Conservation (phyloP, 768 basidiomycete species). For the Cystobasidium onofrii region DNA sequence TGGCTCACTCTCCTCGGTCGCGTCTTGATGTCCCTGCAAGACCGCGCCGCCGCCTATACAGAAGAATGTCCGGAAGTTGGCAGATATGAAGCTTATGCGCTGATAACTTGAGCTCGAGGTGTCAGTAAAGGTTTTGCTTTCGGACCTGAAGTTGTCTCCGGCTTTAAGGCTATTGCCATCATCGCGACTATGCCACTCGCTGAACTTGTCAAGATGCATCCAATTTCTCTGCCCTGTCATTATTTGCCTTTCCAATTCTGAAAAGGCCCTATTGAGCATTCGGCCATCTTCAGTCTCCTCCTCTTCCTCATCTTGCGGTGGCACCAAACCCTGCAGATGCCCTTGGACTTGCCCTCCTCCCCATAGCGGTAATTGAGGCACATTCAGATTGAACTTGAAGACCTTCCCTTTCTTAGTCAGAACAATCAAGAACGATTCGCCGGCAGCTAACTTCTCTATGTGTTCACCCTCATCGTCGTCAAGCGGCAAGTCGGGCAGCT, state of each 20-base stretch:
- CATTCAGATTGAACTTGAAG: slow-evolving; percentile 53
- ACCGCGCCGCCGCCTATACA: slow-evolving; percentile 56
- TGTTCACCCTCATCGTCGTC: slow-evolving; percentile 49
- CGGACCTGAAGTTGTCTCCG: background rate
- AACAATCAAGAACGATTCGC: slow-evolving; percentile 65
- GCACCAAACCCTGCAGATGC: slow-evolving; percentile 20
- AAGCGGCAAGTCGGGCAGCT: slow-evolving; percentile 23
- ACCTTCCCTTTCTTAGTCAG: slow-evolving; percentile 74
- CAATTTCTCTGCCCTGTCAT: slow-evolving; percentile 50
- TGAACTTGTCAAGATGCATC: slow-evolving; percentile 27
- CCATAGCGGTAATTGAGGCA: slow-evolving; percentile 42
- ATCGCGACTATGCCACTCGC: slow-evolving; percentile 6
- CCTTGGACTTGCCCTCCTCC: slow-evolving; percentile 43
- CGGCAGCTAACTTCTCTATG: slow-evolving; percentile 64
- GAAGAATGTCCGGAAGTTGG: slow-evolving; percentile 70
- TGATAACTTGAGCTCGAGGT: slow-evolving; percentile 22
- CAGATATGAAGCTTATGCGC: slow-evolving; percentile 59
- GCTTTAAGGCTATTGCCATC: slow-evolving; percentile 22
- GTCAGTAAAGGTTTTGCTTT: background rate
- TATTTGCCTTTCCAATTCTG: slow-evolving; percentile 35
- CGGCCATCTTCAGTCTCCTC: slow-evolving; percentile 44
- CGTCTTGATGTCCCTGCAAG: slow-evolving; percentile 54
- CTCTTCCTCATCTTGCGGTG: slow-evolving; percentile 39
- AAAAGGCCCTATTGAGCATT: slow-evolving; percentile 10
- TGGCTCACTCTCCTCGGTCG: slow-evolving; percentile 50